A percentile compares a stretch with the other conserved stretches of the same genome.
Conservation (phyloP, 495 filamentous ascomycete species). For the Podospora australis region DNA sequence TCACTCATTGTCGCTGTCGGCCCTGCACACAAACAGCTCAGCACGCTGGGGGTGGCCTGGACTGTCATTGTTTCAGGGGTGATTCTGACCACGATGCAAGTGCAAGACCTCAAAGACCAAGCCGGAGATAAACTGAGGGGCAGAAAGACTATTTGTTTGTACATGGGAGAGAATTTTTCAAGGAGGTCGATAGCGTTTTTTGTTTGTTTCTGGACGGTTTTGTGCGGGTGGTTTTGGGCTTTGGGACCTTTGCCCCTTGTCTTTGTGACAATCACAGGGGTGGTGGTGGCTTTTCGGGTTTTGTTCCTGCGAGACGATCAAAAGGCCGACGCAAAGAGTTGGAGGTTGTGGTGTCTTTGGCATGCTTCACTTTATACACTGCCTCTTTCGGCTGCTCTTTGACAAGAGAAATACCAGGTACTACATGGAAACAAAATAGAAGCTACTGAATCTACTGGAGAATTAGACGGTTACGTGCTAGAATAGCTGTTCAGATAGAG, state of each 20-base stretch:
- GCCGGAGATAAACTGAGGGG: slow-evolving; percentile 40
- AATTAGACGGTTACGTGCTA: too few relatives aligned
- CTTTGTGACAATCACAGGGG: not conserved
- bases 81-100: slow-evolving; percentile 46
- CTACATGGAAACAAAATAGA: too few relatives aligned
- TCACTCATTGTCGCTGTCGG: slow-evolving; percentile 22
- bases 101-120: slow-evolving; percentile 47
- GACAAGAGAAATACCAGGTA: too few relatives aligned
- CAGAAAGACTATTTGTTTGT: slow-evolving; percentile 26
- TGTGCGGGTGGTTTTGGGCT: not conserved
- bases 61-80: slow-evolving; percentile 35
- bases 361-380: not conserved
- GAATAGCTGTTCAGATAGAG: too few relatives aligned
- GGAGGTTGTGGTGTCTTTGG: slow-evolving; percentile 3
- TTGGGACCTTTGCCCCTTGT: not conserved
- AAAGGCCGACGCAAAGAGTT: not conserved
- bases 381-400: not conserved
- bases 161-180: not conserved
- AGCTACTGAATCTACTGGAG: too few relatives aligned
- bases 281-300: not conserved
- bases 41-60: slow-evolving; percentile 34
- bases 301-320: not conserved
- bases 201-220: not conserved
- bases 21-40: slow-evolving; percentile 1
- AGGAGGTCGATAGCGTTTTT: not conserved